A percentile compares a stretch with the other conserved stretches of the same genome.
phyloP scores from a whole-genome alignment of 179 eudicot genomes.

The Amaranthus tricolor region DNA sequence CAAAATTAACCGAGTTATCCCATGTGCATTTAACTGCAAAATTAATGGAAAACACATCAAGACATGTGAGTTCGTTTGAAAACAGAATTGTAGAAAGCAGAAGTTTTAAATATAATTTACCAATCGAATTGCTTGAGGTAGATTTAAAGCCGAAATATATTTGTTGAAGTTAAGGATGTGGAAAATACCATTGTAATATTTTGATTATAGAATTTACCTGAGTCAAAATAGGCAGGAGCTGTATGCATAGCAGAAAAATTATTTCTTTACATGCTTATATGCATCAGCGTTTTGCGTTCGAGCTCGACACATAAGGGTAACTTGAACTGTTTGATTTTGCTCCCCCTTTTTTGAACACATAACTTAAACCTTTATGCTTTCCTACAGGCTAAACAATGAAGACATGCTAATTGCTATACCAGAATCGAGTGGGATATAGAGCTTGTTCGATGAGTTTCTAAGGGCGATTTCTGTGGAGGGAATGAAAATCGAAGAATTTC shows the following conservation, averaged over 20 bases:
- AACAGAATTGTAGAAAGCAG: too few species aligned
- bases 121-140: too few species aligned
- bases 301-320: too few species aligned
- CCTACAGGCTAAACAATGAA: conserved; percentile 25
- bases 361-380: conserved; percentile 10
- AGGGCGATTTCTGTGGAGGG: neutral
- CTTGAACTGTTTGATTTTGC: too few species aligned
- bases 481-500: neutral
- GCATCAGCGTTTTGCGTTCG: too few species aligned
- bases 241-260: neutral
- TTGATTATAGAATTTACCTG: conserved; percentile 1
- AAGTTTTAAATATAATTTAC: too few species aligned
- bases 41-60: too few species aligned
- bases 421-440: neutral
- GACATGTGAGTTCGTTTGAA: too few species aligned
- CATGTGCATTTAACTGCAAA: too few species aligned
- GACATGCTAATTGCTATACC: too few species aligned
- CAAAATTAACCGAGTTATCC: too few species aligned
- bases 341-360: neutral
- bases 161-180: neutral
- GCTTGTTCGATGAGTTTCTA: neutral
- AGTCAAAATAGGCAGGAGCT: neutral
- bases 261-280: too few species aligned
- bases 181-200: neutral
- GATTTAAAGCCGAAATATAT: neutral